phyloP scores from a whole-genome alignment of 1,284 basidiomycete genomes.

The Omphalotus olearius region DNA sequence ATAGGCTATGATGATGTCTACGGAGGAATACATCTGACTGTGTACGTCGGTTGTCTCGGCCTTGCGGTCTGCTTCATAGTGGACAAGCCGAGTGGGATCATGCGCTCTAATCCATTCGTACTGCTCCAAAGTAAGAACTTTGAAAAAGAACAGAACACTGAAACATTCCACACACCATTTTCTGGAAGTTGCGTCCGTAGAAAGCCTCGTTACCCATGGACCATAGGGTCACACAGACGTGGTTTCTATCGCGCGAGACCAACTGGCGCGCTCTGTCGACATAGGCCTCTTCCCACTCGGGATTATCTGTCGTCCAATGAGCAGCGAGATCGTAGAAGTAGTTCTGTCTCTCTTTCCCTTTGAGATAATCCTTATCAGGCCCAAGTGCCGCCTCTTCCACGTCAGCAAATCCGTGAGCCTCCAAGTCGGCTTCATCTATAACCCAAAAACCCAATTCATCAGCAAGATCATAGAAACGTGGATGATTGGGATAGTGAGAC shows the following conservation, averaged over 20 bases:
- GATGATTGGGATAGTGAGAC: constrained; percentile 13
- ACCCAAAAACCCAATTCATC: constrained; percentile 14
- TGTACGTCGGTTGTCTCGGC: constrained; percentile 9
- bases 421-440: constrained; percentile 14
- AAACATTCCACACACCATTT: constrained; percentile 6
- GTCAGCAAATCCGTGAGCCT: constrained; percentile 13
- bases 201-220: constrained; percentile 14
- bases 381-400: constrained; percentile 10
- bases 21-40: constrained; percentile 12
- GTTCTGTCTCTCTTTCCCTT: constrained; percentile 10
- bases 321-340: constrained; percentile 9
- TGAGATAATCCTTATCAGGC: constrained; percentile 6
- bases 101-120: constrained; percentile 11
- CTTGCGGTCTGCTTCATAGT: constrained; percentile 12
- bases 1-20: constrained; percentile 10
- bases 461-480: constrained; percentile 10
- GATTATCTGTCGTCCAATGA: constrained; percentile 14
- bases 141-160: neutral
- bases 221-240: constrained; percentile 11
- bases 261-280: constrained; percentile 12
- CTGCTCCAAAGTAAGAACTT: neutral
- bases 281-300: constrained; percentile 15
- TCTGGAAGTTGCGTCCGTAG: constrained; percentile 12
- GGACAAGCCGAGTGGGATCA: constrained; percentile 10
- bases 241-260: constrained; percentile 13